These are phyloP conservation scores for Cladosporium oxysporum DNA, from an alignment of 2,329 filamentous ascomycete genomes.

Conservation along the genomic window DNA sequence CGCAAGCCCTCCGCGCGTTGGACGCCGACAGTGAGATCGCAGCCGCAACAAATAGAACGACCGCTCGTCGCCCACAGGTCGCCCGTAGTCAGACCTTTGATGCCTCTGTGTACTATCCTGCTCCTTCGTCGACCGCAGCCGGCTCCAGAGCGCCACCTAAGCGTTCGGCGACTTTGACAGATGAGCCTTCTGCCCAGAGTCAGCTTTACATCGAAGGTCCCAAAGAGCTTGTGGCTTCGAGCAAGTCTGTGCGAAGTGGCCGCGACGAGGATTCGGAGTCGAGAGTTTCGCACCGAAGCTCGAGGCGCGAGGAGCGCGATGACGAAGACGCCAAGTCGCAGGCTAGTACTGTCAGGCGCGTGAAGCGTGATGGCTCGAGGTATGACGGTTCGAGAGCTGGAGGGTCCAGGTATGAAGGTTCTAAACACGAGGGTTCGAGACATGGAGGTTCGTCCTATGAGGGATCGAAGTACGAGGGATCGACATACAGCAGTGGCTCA, in stretches of 20 bases:
- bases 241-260: slow-evolving; percentile 22
- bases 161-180: slow-evolving; percentile 13
- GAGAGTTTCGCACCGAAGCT: slow-evolving; percentile 8
- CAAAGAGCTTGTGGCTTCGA: slow-evolving; percentile 4
- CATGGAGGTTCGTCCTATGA: slow-evolving; percentile 8
- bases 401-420: slow-evolving; percentile 1
- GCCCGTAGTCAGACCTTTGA: slow-evolving; percentile 32
- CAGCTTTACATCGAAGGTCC: slow-evolving; percentile 13
- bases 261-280: slow-evolving; percentile 36
- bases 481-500: not conserved
- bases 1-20: slow-evolving; percentile 21
- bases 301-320: not conserved
- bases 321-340: slow-evolving; percentile 12
- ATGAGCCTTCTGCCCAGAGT: not conserved
- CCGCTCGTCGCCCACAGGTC: slow-evolving; percentile 26
- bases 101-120: slow-evolving; percentile 28
- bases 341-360: slow-evolving; percentile 16
- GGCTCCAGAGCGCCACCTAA: slow-evolving; percentile 8
- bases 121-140: slow-evolving; percentile 8
- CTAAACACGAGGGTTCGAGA: not conserved
- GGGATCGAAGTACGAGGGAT: not conserved
- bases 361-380: not conserved
- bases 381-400: slow-evolving; percentile 9
- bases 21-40: slow-evolving; percentile 30
- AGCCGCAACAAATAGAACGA: slow-evolving; percentile 29